Evolutionary conservation across 768 basidiomycete species (phyloP), one percentile per base, ranked within the genome.

Genomic region (Termitomyces bulborhizus): DNA sequence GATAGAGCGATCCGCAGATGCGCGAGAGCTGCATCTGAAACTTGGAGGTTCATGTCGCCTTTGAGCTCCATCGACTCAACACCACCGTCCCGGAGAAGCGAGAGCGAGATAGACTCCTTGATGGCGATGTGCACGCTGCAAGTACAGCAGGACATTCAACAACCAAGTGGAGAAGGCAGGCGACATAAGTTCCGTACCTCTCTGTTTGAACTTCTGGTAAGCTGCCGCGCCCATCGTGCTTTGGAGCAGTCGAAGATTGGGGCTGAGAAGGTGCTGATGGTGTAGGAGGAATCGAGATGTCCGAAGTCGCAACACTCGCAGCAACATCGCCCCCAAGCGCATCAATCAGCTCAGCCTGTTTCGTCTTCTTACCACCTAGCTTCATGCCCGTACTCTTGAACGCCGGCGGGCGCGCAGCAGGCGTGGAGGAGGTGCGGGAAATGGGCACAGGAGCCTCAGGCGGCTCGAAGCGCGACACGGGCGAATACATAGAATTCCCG

Each of bases 301-400:
- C 74, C 15, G 50, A 44, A 6, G 53, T 54, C 5, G 45, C 46
- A 9, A 55, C 65, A 21, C 82, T 80, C 0, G 85, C 74, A 6
- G 79, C 75, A 46, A 83, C 80, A 52, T 90, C 90, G 1, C 86
- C 87, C 9, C 94, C 95, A 8, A 98, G 77, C 1, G 91, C 90
- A 65, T 94, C 91, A 40, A 95, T 69, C 21, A 97, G 69, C 59
- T 96, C 95, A 5, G 89, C 85, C 66, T 96, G 90, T 64, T 87
- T 90, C 29, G 85, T 86, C 73, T 91, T 95, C 73, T 96, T 98
- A 63, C 82, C 81, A 34, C 96, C 95, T 13, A 99, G 81, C 64
- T 98, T 98, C 96, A 99, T 98, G 26, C 96, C 96, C 9, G 85
- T 80, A 42, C 88, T 84, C 75, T 96, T 97, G 84, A 98, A 98